Evolutionary conservation across 768 basidiomycete genomes (phyloP).

Genomic region (Sarcodon sp.): DNA sequence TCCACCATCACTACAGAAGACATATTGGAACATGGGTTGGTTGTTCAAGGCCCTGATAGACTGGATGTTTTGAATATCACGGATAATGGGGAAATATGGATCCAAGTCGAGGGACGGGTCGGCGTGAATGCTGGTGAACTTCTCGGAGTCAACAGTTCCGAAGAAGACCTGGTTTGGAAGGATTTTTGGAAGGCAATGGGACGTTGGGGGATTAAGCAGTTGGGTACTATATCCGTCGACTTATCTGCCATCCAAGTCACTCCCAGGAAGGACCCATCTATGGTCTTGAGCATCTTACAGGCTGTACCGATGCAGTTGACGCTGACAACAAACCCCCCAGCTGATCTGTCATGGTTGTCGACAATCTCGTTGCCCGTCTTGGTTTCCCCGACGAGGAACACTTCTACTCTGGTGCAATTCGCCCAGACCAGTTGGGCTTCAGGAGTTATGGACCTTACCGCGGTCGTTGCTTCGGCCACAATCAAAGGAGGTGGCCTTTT

Average conservation of each 20-base stretch:
- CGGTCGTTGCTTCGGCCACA: slow-evolving; percentile 26
- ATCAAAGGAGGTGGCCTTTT: slow-evolving; percentile 38
- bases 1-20: slow-evolving; percentile 42
- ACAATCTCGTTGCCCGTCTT: slow-evolving; percentile 35
- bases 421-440: slow-evolving; percentile 43
- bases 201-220: slow-evolving; percentile 44
- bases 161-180: slow-evolving; percentile 30
- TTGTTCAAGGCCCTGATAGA: slow-evolving; percentile 45
- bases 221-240: slow-evolving; percentile 45
- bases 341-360: slow-evolving; percentile 45
- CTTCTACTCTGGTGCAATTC: slow-evolving; percentile 34
- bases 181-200: slow-evolving; percentile 54
- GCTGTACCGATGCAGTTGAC: slow-evolving; percentile 40
- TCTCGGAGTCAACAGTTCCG: slow-evolving; percentile 37
- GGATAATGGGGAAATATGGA: slow-evolving; percentile 41
- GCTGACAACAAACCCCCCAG: slow-evolving; percentile 37
- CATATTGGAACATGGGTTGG: slow-evolving; percentile 39
- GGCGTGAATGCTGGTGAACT: slow-evolving; percentile 59
- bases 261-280: slow-evolving; percentile 25
- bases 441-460: slow-evolving; percentile 33
- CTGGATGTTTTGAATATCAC: slow-evolving; percentile 55
- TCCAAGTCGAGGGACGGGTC: slow-evolving; percentile 40
- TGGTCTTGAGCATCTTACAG: slow-evolving; percentile 33
- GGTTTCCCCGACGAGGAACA: slow-evolving; percentile 40
- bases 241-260: slow-evolving; percentile 37